A percentile compares a stretch with the other conserved stretches of the same genome.
Evolutionary conservation across 2,329 filamentous ascomycete species (phyloP).

Genomic region (Fusarium sp.): DNA sequence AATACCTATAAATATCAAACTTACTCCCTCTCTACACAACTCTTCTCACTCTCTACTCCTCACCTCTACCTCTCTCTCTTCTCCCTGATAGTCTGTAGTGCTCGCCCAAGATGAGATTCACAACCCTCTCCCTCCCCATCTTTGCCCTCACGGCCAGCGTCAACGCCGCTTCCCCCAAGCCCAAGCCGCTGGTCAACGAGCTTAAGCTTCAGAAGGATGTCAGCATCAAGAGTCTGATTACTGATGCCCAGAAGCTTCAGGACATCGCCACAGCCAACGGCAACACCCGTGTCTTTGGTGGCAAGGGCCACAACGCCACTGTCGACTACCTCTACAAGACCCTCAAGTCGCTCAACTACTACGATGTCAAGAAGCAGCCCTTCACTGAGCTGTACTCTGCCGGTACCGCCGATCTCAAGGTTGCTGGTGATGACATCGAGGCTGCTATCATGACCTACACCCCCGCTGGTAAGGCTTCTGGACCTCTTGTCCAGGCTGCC

Average conservation of each 20-base stretch:
- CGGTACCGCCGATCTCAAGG: constrained; percentile 50
- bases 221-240: constrained; percentile 57
- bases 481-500: constrained; percentile 60
- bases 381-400: constrained; percentile 57
- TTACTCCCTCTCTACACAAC: neutral
- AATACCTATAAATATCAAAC: constrained; percentile 31
- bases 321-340: constrained; percentile 61
- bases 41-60: constrained; percentile 10
- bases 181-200: constrained; percentile 54
- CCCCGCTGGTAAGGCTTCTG: constrained; percentile 60
- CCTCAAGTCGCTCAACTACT: constrained; percentile 56
- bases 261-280: constrained; percentile 59
- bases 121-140: constrained; percentile 41
- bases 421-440: constrained; percentile 49
- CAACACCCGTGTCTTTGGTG: constrained; percentile 60
- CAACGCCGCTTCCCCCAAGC: constrained; percentile 41
- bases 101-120: constrained; percentile 44
- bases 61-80: constrained; percentile 13
- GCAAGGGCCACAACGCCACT: constrained; percentile 61
- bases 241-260: constrained; percentile 60
- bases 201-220: constrained; percentile 57
- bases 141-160: constrained; percentile 46
- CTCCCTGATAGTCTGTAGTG: constrained; percentile 4
- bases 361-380: constrained; percentile 60
- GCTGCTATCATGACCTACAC: constrained; percentile 62